These are phyloP conservation scores for Corylus avellana DNA, from an alignment of 306 rosid species.

Conservation along the genomic window DNA sequence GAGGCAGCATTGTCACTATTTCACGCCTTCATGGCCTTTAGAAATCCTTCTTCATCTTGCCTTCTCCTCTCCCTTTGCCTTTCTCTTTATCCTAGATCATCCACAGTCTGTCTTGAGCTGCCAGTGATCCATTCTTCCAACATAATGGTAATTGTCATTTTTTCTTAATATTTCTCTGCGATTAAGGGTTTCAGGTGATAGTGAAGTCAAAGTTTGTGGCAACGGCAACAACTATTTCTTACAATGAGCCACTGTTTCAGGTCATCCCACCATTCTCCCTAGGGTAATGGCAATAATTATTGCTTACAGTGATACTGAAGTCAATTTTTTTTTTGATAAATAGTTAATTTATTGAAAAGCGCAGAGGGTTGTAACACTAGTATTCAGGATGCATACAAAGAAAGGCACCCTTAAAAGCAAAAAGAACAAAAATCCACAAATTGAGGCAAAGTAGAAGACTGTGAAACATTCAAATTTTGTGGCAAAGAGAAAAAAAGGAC, in stretches of 20 bases:
- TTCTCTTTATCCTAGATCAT: not conserved
- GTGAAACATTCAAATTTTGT: no score
- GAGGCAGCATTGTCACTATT: not conserved
- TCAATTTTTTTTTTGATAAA: no score
- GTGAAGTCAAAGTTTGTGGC: not conserved
- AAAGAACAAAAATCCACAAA: no score
- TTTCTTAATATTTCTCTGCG: not conserved
- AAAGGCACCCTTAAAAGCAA: no score
- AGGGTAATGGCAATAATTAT: not conserved
- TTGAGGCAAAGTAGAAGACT: no score
- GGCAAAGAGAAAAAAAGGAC: not conserved
- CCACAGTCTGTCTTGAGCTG: not conserved
- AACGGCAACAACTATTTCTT: not conserved
- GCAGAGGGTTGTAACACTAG: no score
- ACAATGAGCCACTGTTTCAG: not conserved
- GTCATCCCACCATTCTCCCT: not conserved
- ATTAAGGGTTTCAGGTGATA: not conserved
- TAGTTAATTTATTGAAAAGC: no score
- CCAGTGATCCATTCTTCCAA: not conserved
- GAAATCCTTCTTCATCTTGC: not conserved
- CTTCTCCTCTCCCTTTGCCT: not conserved
- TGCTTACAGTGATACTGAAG: no score
- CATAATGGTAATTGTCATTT: no score
- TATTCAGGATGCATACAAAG: no score
- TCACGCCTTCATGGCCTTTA: not conserved